A percentile compares a stretch with the other conserved stretches of the same genome.
phyloP scores from a whole-genome alignment of 1,139 yeast genomes.

The Diutina sp. region DNA sequence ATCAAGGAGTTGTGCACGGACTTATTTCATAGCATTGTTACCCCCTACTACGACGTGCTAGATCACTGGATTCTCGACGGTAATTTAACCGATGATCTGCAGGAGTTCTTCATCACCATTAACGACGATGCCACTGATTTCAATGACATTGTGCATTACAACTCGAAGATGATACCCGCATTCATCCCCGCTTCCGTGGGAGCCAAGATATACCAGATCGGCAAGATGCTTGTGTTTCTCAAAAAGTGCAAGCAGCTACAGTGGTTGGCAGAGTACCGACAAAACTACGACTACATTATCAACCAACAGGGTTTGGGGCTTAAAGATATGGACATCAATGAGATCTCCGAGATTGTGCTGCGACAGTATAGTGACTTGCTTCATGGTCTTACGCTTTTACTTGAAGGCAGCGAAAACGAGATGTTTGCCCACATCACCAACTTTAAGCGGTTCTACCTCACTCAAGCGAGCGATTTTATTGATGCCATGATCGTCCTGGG shows the following conservation, averaged over 20 bases:
- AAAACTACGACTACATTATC: conserved; percentile 22
- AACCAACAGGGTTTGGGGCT: conserved; percentile 18
- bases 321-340: conserved; percentile 17
- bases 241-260: conserved; percentile 48
- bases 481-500: conserved; percentile 52
- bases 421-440: conserved; percentile 45
- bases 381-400: conserved; percentile 34
- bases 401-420: conserved; percentile 34
- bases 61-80: conserved; percentile 65
- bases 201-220: conserved; percentile 54
- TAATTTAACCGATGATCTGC: conserved; percentile 34
- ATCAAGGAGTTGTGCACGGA: conserved; percentile 29
- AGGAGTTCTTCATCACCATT: conserved; percentile 58
- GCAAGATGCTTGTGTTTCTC: conserved; percentile 63
- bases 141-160: conserved; percentile 22
- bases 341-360: conserved; percentile 23
- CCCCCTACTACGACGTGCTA: conserved; percentile 53
- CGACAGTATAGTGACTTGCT: conserved; percentile 47
- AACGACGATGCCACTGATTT: conserved; percentile 18
- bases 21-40: conserved; percentile 35
- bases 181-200: conserved; percentile 35
- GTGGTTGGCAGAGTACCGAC: conserved; percentile 37
- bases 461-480: conserved; percentile 71
- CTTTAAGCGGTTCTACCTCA: conserved; percentile 54
- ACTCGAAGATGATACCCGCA: conserved; percentile 39